Percentiles rank a stretch among this genome's conserved stretches.
phyloP scores from a whole-genome alignment of 2,329 filamentous ascomycete species.

The Pseudogymnoascus sp. region DNA sequence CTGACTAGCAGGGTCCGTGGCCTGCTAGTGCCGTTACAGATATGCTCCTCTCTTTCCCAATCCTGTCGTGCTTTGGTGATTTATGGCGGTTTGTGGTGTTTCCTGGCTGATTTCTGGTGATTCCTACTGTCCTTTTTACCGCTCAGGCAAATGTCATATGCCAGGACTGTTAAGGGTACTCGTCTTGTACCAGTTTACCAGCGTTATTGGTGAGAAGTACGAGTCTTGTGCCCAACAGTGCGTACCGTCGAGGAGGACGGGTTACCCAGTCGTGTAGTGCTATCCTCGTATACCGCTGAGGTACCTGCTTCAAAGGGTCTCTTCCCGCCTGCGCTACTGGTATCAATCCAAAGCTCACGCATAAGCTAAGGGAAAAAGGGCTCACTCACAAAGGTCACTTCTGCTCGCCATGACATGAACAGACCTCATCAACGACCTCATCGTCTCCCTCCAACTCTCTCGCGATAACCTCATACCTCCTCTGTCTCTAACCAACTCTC shows the following conservation, averaged over 20 bases:
- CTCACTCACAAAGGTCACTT: background rate
- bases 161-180: background rate
- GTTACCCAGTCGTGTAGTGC: background rate
- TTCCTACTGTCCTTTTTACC: background rate
- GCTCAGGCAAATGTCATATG: background rate
- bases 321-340: background rate
- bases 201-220: background rate
- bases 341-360: background rate
- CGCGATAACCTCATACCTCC: background rate
- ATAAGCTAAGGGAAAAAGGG: background rate
- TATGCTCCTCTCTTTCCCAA: slow-evolving; percentile 3
- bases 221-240: background rate
- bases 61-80: background rate
- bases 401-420: background rate
- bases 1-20: background rate
- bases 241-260: background rate
- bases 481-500: background rate
- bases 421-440: background rate
- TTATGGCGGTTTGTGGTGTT: background rate
- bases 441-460: background rate
- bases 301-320: background rate
- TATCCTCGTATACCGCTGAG: background rate
- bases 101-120: background rate
- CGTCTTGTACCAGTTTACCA: background rate
- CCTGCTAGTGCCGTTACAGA: background rate